Evolutionary conservation across 768 basidiomycete species (phyloP), one percentile per base, ranked within the genome.

Genomic region (Russula brevipes): DNA sequence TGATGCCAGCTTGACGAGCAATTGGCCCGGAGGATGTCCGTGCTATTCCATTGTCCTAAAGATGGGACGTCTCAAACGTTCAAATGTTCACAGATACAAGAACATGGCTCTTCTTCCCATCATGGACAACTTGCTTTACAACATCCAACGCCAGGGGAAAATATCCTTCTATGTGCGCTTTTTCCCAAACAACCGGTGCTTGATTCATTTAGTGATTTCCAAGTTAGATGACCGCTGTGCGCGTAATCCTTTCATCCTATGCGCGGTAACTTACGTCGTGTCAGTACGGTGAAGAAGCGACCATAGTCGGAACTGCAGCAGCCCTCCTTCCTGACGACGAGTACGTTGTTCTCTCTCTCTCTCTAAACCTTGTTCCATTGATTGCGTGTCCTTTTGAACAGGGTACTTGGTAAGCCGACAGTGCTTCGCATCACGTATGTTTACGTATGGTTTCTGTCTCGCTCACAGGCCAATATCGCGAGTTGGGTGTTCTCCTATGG

Each of bases 141-240:
- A 94, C 69, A 85, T 94, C 9, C 94, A 98, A 72, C 84, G 94
- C 8, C 94, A 98, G 73, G 94, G 94, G 33, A 92, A 91, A 74
- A 92, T 92, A 68, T 89, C 89, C 5, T 94, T 93, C 74, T 94
- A 92, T 72, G 92, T 91, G 72, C 69, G 87, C 76, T 24, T 59
- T 63, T 30, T 51, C 44, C 30, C 57, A 9, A 52, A 24, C 39
- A 14, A 53, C 1, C 36, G 41, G 16, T 63, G 24, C 59, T 9
- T 46, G 11, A 41, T 47, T 38, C 11, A 3, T 10, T 62, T 17
- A 56, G 56, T 36, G 47, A 55, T 56, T 30, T 44, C 35, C 51
- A 44, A 41, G 46, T 17, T 70, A 91, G 91, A 91, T 93, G 86
- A 91, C 91, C 49, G 79, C 89, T 16, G 89, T 90, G 76, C 75